Conservation (phyloP, 345 rosid genomes). For the Arabis hirsuta region DNA sequence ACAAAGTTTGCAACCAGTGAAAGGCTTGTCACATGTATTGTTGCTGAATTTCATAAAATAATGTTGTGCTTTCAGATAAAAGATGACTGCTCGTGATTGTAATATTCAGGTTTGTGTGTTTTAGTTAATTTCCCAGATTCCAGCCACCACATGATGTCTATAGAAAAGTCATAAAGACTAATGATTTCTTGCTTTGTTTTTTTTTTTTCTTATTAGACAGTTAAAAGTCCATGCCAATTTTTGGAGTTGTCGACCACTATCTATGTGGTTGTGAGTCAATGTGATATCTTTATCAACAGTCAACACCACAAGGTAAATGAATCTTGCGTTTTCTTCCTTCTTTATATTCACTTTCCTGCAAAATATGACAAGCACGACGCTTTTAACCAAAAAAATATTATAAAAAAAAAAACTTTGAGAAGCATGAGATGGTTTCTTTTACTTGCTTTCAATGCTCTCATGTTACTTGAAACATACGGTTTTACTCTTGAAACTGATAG, state of each 20-base stretch:
- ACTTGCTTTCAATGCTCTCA: conserved; percentile 11
- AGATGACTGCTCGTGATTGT: too few species aligned
- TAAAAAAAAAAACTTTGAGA: background rate
- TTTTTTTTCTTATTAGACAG: background rate
- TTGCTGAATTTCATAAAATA: background rate
- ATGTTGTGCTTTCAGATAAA: background rate
- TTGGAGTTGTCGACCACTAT: background rate
- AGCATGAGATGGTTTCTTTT: conserved; percentile 19
- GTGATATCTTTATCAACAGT: too few species aligned
- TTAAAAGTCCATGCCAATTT: background rate
- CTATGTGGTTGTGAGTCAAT: conserved; percentile 6
- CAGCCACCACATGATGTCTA: conserved; percentile 2
- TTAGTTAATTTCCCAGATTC: too few species aligned
- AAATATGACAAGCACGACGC: background rate
- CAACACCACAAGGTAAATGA: background rate
- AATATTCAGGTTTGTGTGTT: too few species aligned
- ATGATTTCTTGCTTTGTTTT: background rate
- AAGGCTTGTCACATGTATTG: background rate
- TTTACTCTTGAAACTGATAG: conserved; percentile 17
- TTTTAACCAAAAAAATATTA: background rate
- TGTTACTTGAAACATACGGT: conserved; percentile 19
- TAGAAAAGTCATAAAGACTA: background rate
- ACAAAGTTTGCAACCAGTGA: background rate
- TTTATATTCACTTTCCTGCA: background rate
- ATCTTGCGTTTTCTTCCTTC: background rate